phyloP scores from a whole-genome alignment of 805 yeast genomes.

The Ogataea allantospora region DNA sequence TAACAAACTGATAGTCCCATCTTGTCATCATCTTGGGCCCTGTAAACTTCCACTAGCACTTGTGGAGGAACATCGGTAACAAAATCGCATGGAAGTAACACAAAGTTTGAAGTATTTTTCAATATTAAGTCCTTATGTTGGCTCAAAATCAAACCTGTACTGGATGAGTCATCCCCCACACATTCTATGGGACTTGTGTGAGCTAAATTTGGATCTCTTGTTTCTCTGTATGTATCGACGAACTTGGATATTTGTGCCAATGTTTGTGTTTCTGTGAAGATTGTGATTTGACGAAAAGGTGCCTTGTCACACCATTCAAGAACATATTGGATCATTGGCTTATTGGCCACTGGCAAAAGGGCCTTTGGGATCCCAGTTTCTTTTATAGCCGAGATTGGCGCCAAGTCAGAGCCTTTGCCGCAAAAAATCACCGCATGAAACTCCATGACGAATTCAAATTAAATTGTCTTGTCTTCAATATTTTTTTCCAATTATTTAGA shows the following conservation, averaged over 20 bases:
- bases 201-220: slow-evolving; percentile 37
- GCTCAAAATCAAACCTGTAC: slow-evolving; percentile 63
- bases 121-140: slow-evolving; percentile 42
- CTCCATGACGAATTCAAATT: slow-evolving; percentile 49
- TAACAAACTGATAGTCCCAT: slow-evolving; percentile 77
- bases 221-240: slow-evolving; percentile 45
- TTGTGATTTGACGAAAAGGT: slow-evolving; percentile 65
- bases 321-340: slow-evolving; percentile 83
- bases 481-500: not conserved
- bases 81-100: slow-evolving; percentile 92
- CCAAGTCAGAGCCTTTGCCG: slow-evolving; percentile 73
- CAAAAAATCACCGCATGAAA: slow-evolving; percentile 89
- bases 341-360: slow-evolving; percentile 82
- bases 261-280: slow-evolving; percentile 52
- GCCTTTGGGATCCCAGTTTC: slow-evolving; percentile 78
- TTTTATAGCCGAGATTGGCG: slow-evolving; percentile 66
- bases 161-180: slow-evolving; percentile 43
- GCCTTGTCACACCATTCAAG: slow-evolving; percentile 93
- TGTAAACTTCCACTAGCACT: slow-evolving; percentile 76
- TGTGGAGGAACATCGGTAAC: slow-evolving; percentile 91
- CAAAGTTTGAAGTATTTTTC: slow-evolving; percentile 48
- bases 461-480: not conserved
- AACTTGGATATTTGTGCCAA: slow-evolving; percentile 46
- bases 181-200: slow-evolving; percentile 40
- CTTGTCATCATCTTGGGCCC: slow-evolving; percentile 66